Evolutionary conservation across 2,329 filamentous ascomycete species (phyloP).

Genomic region (Diaporthe aspalathi): DNA sequence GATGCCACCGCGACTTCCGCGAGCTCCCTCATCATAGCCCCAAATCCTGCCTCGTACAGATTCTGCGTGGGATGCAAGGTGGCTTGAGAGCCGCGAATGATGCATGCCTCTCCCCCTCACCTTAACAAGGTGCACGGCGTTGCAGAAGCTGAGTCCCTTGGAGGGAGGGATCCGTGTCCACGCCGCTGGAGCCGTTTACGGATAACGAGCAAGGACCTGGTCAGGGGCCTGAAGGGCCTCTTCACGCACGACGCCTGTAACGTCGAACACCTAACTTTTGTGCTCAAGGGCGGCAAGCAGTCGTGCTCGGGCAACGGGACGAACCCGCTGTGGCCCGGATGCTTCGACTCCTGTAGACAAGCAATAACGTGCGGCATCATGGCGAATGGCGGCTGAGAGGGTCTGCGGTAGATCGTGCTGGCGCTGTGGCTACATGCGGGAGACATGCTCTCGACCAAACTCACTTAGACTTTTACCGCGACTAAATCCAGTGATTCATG

Average conservation of each 20-base stretch:
- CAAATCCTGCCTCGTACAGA: conserved; percentile 52
- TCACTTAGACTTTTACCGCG: too few species aligned
- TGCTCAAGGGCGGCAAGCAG: conserved; percentile 30
- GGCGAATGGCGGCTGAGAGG: too few species aligned
- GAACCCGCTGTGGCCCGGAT: too few species aligned
- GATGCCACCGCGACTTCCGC: conserved; percentile 26
- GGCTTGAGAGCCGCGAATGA: conserved; percentile 7
- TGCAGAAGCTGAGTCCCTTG: conserved; percentile 30
- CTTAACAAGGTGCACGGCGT: too few species aligned
- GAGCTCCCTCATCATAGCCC: conserved; percentile 29
- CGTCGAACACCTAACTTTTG: conserved; percentile 35
- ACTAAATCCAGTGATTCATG: too few species aligned
- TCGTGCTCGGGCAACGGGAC: conserved; percentile 29
- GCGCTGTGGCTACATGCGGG: too few species aligned
- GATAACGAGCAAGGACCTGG: conserved; percentile 28
- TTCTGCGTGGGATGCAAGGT: conserved; percentile 28
- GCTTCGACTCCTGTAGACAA: neutral
- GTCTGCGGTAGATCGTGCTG: too few species aligned
- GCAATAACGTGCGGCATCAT: too few species aligned
- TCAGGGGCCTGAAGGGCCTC: conserved; percentile 28
- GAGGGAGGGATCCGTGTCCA: too few species aligned
- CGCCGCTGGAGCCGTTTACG: too few species aligned
- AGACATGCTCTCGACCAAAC: too few species aligned
- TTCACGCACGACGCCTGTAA: conserved; percentile 35
- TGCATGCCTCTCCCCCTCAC: too few species aligned